A percentile compares a stretch with the other conserved stretches of the same genome.
Conservation (phyloP, 2,329 filamentous ascomycete genomes). For the Metarhizium rileyi region DNA sequence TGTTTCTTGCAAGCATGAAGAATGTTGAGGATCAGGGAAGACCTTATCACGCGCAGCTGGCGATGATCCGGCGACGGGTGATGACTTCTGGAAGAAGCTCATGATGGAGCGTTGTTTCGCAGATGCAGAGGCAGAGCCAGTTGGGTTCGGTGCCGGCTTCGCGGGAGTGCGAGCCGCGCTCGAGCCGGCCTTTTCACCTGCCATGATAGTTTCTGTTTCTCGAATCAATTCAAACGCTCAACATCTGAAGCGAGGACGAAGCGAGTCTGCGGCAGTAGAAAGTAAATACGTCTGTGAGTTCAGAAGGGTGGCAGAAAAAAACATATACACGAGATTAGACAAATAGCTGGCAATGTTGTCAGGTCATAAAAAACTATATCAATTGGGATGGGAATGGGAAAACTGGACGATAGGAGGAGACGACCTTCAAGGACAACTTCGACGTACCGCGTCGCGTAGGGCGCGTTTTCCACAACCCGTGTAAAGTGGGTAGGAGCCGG, state of each 20-base stretch:
- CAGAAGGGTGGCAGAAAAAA: not conserved
- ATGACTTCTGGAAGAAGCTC: constrained; percentile 35
- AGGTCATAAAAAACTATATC: not conserved
- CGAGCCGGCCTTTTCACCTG: constrained; percentile 1
- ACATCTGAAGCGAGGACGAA: not conserved
- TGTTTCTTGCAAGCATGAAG: constrained; percentile 30
- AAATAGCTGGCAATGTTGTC: not conserved
- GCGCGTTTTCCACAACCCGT: not conserved
- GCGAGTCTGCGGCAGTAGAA: not conserved
- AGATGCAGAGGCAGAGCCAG: constrained; percentile 17
- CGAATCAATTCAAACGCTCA: not conserved
- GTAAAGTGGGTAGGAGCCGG: not conserved
- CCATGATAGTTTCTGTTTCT: constrained; percentile 1
- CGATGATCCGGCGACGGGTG: constrained; percentile 22
- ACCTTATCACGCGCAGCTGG: constrained; percentile 23
- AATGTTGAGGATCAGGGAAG: constrained; percentile 20
- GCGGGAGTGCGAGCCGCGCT: constrained; percentile 7
- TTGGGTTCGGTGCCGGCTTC: constrained; percentile 2
- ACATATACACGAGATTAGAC: not conserved
- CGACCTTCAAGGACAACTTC: not conserved
- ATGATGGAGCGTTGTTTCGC: constrained; percentile 33
- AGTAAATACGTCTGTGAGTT: not conserved
- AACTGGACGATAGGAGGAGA: not conserved
- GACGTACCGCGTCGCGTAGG: not conserved
- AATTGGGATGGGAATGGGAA: not conserved